Conservation (phyloP, 345 rosid species). For the Corymbia maculata region DNA sequence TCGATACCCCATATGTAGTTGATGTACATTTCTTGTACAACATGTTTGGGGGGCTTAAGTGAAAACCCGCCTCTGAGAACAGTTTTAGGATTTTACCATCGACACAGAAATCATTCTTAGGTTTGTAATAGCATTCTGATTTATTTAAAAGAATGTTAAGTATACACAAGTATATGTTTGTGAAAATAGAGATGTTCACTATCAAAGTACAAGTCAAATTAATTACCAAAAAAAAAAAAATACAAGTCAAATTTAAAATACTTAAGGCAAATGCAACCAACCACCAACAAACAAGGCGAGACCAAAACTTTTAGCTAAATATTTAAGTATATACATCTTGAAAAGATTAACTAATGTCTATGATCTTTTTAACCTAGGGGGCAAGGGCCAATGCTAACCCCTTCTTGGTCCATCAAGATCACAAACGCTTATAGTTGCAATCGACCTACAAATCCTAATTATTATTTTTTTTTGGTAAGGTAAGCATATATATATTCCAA, state of each 20-base stretch:
- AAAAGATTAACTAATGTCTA: not conserved
- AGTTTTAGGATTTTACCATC: not conserved
- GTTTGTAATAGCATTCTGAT: not conserved
- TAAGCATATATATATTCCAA: too few species aligned
- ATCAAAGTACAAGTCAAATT: not conserved
- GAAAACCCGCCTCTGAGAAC: not conserved
- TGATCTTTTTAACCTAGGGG: not conserved
- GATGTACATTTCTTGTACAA: not conserved
- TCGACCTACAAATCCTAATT: not conserved
- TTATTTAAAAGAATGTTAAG: not conserved
- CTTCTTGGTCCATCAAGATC: not conserved
- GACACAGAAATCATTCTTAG: not conserved
- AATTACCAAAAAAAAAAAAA: too few species aligned
- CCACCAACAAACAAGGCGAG: not conserved
- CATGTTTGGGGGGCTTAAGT: not conserved
- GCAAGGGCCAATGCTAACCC: not conserved
- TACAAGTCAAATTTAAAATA: not conserved
- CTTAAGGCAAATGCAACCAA: not conserved
- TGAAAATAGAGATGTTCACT: not conserved
- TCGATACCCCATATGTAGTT: not conserved
- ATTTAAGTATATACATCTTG: not conserved
- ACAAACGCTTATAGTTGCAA: not conserved
- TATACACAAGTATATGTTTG: not conserved
- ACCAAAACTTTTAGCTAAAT: not conserved
- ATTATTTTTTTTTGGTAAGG: too few species aligned